A percentile compares a stretch with the other conserved stretches of the same genome.
These are phyloP conservation scores for Debaryomycetaceae sp. DNA, from an alignment of 1,139 yeast species.

Conservation along the genomic window DNA sequence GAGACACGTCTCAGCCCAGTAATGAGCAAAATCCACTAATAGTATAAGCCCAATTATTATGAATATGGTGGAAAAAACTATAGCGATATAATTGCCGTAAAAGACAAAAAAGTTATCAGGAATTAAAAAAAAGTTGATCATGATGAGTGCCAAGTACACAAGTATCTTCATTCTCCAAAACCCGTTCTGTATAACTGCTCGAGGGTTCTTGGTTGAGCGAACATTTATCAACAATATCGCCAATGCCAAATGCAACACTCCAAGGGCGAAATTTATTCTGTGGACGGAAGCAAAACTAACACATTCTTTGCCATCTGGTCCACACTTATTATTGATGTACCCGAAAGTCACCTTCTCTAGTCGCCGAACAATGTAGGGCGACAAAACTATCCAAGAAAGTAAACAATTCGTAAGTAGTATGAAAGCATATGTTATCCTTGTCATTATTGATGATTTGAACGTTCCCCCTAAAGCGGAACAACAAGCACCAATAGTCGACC, in stretches of 20 bases:
- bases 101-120: conserved; percentile 85
- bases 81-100: conserved; percentile 90
- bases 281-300: conserved; percentile 92
- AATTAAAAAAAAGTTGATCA: conserved; percentile 62
- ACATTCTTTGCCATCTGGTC: conserved; percentile 84
- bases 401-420: conserved; percentile 74
- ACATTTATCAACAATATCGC: conserved; percentile 71
- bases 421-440: conserved; percentile 78
- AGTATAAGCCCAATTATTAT: conserved; percentile 85
- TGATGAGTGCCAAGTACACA: conserved; percentile 55
- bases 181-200: conserved; percentile 86
- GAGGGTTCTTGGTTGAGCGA: conserved; percentile 71
- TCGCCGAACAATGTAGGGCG: conserved; percentile 74
- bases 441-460: conserved; percentile 59
- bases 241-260: conserved; percentile 68
- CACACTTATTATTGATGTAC: conserved; percentile 53
- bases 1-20: conserved; percentile 96
- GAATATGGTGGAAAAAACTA: conserved; percentile 78
- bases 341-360: conserved; percentile 74
- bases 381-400: conserved; percentile 85
- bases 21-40: conserved; percentile 95
- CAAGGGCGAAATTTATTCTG: conserved; percentile 84
- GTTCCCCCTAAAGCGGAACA: conserved; percentile 62
- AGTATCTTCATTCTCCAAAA: conserved; percentile 80
- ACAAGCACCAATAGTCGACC: conserved; percentile 73